Evolutionary conservation across 805 yeast species (phyloP).

Genomic region (Wickerhamiella allomyrinae): DNA sequence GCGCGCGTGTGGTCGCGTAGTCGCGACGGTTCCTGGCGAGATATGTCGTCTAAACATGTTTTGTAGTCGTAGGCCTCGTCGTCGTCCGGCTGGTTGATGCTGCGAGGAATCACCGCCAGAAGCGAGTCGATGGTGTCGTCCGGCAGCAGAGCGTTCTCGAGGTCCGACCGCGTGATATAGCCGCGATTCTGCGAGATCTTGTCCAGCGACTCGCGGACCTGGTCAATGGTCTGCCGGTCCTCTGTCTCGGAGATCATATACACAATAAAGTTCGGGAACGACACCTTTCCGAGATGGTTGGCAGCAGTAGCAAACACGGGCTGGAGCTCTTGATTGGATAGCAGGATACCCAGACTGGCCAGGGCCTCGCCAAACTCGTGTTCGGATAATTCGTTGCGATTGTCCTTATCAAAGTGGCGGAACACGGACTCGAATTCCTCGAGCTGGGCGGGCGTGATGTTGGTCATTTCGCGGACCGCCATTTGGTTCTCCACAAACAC

Average conservation of each 20-base stretch:
- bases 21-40: too few relatives aligned
- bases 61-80: too few relatives aligned
- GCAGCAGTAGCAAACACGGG: constrained; percentile 26
- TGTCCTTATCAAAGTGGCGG: constrained; percentile 24
- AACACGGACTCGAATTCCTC: constrained; percentile 34
- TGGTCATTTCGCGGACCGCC: constrained; percentile 24
- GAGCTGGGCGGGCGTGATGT: constrained; percentile 26
- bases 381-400: constrained; percentile 20
- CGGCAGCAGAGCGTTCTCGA: constrained; percentile 26
- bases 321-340: constrained; percentile 25
- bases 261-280: constrained; percentile 23
- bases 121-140: constrained; percentile 23
- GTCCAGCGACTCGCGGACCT: constrained; percentile 28
- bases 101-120: constrained; percentile 22
- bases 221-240: constrained; percentile 27
- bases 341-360: constrained; percentile 29
- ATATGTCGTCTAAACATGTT: too few relatives aligned
- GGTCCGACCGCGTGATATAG: constrained; percentile 28
- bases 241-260: constrained; percentile 29
- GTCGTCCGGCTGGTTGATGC: too few relatives aligned
- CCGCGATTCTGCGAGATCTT: constrained; percentile 30
- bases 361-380: constrained; percentile 32
- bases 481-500: constrained; percentile 31
- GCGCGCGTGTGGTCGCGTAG: too few relatives aligned
- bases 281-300: constrained; percentile 17